phyloP scores from a whole-genome alignment of 2,329 filamentous ascomycete species.

The Calonectria pteridis region DNA sequence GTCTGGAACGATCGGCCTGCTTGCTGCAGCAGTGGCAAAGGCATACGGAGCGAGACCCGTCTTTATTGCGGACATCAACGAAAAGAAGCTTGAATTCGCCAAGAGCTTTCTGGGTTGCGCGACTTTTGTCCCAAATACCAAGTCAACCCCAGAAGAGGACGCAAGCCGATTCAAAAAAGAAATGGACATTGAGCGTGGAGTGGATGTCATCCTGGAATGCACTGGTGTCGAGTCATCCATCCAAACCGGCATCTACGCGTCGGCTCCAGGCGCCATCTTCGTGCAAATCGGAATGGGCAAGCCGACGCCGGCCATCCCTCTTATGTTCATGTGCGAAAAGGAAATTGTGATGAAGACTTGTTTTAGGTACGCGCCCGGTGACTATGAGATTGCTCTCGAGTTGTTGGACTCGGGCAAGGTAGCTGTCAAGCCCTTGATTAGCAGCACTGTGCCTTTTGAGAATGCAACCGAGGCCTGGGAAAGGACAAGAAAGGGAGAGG shows the following conservation, averaged over 20 bases:
- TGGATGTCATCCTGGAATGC: conserved; percentile 86
- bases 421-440: background rate
- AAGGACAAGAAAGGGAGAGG: background rate
- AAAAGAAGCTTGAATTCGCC: conserved; percentile 36
- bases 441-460: background rate
- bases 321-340: conserved; percentile 5
- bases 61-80: conserved; percentile 35
- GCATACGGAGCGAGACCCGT: conserved; percentile 80
- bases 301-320: background rate
- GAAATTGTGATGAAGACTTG: background rate
- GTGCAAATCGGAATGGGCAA: conserved; percentile 75
- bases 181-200: conserved; percentile 64
- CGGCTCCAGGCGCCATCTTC: conserved; percentile 78
- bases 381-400: background rate
- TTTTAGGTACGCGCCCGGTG: background rate
- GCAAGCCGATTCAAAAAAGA: background rate
- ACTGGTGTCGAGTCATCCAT: conserved; percentile 82
- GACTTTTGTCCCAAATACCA: background rate
- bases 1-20: conserved; percentile 86
- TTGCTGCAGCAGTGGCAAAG: conserved; percentile 86
- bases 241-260: conserved; percentile 76
- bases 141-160: background rate
- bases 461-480: conserved; percentile 1
- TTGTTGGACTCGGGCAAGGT: background rate
- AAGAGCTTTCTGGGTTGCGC: conserved; percentile 23